phyloP scores from a whole-genome alignment of 2,329 filamentous ascomycete genomes.

The Fusarium sarcochroum region DNA sequence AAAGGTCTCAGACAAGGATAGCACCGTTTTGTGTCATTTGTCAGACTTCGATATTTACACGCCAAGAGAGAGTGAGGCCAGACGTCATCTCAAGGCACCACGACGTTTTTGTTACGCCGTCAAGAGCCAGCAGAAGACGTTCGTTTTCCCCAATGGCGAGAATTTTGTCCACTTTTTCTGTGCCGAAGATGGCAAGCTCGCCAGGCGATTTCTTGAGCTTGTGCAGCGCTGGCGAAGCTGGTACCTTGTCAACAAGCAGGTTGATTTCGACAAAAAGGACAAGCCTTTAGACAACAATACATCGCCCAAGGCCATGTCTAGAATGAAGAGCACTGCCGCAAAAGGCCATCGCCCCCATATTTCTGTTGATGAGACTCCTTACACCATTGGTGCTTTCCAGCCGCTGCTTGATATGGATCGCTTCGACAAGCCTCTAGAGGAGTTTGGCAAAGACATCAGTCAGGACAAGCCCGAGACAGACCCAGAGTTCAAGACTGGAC shows the following conservation, averaged over 20 bases:
- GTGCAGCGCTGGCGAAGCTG: conserved; percentile 91
- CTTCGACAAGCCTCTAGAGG: conserved; percentile 67
- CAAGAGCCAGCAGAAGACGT: conserved; percentile 91
- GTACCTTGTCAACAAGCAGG: conserved; percentile 84
- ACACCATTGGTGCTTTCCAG: conserved; percentile 76
- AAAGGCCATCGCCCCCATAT: conserved; percentile 54
- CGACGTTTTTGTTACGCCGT: conserved; percentile 89
- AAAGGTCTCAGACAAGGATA: conserved; percentile 74
- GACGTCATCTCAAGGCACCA: conserved; percentile 82
- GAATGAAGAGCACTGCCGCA: conserved; percentile 50
- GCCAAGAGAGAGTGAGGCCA: conserved; percentile 76
- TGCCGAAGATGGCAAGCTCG: conserved; percentile 78
- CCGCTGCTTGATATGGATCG: conserved; percentile 75
- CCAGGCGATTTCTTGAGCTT: conserved; percentile 77
- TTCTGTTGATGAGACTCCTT: conserved; percentile 64
- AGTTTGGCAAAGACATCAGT: conserved; percentile 62
- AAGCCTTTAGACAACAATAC: conserved; percentile 28
- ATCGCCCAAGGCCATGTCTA: conserved; percentile 53
- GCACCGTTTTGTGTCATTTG: conserved; percentile 81
- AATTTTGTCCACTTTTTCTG: conserved; percentile 96
- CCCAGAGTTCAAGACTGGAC: conserved; percentile 29
- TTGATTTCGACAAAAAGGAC: conserved; percentile 59
- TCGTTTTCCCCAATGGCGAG: conserved; percentile 83
- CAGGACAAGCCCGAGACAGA: conserved; percentile 28
- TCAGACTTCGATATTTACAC: conserved; percentile 94